Evolutionary conservation across 768 basidiomycete species (phyloP).

Genomic region (Podaxis sp.): DNA sequence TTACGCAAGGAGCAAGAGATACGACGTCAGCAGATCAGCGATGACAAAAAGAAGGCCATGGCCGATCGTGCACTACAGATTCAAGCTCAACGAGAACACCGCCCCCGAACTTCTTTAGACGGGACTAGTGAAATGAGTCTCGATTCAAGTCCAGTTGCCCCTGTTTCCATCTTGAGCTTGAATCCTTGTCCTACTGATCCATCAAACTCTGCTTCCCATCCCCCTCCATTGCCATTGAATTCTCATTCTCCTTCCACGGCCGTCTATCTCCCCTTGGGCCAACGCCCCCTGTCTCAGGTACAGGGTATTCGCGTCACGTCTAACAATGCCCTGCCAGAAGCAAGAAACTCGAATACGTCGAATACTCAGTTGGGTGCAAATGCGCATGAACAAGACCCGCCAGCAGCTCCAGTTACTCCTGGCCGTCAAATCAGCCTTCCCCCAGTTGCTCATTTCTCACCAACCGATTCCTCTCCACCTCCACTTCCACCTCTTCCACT

Average conservation of each 20-base stretch:
- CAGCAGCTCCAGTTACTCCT: not conserved
- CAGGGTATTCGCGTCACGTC: not conserved
- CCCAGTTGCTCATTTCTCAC: conserved; percentile 10
- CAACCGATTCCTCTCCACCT: not conserved
- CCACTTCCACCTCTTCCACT: not conserved
- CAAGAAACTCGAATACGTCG: not conserved
- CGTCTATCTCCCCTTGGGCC: not conserved
- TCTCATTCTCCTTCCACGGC: not conserved
- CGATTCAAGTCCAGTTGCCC: not conserved
- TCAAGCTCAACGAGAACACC: conserved; percentile 3
- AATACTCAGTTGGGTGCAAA: not conserved
- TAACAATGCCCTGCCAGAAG: too few relatives aligned
- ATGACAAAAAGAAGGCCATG: conserved; percentile 5
- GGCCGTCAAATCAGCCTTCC: conserved; percentile 3
- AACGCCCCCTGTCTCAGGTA: not conserved
- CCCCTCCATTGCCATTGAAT: not conserved
- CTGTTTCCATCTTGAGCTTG: not conserved
- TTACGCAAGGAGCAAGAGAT: conserved; percentile 7
- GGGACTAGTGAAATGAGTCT: conserved; percentile 2
- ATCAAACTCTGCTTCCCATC: not conserved
- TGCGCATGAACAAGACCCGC: not conserved
- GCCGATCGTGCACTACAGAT: conserved; percentile 8
- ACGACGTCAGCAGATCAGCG: conserved; percentile 9
- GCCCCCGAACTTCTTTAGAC: not conserved
- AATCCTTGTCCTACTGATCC: not conserved